Conservation (phyloP, 108 stramenopile species). For the Pseudonitzschia pungens region DNA sequence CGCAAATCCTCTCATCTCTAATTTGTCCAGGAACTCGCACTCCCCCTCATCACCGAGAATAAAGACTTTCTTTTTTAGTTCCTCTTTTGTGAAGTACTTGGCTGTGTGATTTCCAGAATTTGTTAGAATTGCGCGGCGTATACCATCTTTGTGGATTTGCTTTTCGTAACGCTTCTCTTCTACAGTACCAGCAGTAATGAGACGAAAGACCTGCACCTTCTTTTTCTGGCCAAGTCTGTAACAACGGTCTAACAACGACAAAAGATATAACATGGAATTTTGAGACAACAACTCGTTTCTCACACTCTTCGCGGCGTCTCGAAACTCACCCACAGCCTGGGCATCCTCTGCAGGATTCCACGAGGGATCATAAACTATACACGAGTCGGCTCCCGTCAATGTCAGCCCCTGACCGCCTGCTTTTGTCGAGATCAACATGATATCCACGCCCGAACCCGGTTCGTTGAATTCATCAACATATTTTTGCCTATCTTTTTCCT, state of each 20-base stretch:
- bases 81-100: slow-evolving; percentile 68
- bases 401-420: slow-evolving; percentile 91
- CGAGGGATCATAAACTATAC: slow-evolving; percentile 80
- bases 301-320: background rate
- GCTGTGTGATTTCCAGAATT: slow-evolving; percentile 40
- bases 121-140: slow-evolving; percentile 60
- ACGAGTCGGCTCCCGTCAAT: slow-evolving; percentile 80
- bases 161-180: slow-evolving; percentile 85
- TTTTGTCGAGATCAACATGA: slow-evolving; percentile 79
- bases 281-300: background rate
- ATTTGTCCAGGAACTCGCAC: slow-evolving; percentile 61
- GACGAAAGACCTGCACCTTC: slow-evolving; percentile 90
- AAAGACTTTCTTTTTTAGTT: slow-evolving; percentile 62
- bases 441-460: slow-evolving; percentile 48
- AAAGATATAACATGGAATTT: background rate
- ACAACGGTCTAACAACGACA: slow-evolving; percentile 32
- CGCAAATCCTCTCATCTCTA: slow-evolving; percentile 30
- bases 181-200: slow-evolving; percentile 93
- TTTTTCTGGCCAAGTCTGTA: slow-evolving; percentile 95
- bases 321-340: slow-evolving; percentile 73
- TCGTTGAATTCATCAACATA: slow-evolving; percentile 92
- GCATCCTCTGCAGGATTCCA: slow-evolving; percentile 93
- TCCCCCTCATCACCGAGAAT: slow-evolving; percentile 56
- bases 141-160: slow-evolving; percentile 86
- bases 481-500: slow-evolving; percentile 77